A percentile compares a stretch with the other conserved stretches of the same genome.
Conservation (phyloP, 2,329 filamentous ascomycete genomes). For the Aspergillus texensis region DNA sequence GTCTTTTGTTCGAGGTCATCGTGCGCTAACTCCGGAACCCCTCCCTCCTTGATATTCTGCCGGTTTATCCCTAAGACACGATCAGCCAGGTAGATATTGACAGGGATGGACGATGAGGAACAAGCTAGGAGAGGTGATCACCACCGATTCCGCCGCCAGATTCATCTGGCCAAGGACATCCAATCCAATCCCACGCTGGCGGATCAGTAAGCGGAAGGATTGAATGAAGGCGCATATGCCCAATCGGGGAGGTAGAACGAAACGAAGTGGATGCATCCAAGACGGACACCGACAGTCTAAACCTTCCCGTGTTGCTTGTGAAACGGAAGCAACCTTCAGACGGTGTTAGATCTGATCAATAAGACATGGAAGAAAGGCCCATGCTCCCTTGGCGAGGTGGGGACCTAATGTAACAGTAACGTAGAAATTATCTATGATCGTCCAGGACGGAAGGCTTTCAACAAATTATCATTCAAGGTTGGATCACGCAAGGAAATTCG, state of each 20-base stretch:
- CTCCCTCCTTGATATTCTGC: neutral
- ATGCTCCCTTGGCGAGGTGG: neutral
- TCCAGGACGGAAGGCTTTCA: neutral
- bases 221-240: neutral
- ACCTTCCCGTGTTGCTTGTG: neutral
- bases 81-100: too few relatives aligned
- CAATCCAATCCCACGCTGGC: neutral
- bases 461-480: neutral
- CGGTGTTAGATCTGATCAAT: neutral
- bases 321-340: neutral
- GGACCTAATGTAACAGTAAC: slow-evolving; percentile 4
- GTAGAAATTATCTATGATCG: slow-evolving; percentile 1
- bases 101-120: neutral
- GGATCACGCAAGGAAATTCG: slow-evolving; percentile 2
- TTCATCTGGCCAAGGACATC: too few relatives aligned
- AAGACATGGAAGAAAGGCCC: neutral
- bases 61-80: neutral
- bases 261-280: neutral
- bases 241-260: neutral
- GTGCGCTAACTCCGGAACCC: neutral
- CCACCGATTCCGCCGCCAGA: neutral
- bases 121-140: neutral
- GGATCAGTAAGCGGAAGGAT: neutral
- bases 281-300: neutral
- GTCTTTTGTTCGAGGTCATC: neutral